Evolutionary conservation across 306 rosid genomes (phyloP).

Genomic region (Glycine tomentella): DNA sequence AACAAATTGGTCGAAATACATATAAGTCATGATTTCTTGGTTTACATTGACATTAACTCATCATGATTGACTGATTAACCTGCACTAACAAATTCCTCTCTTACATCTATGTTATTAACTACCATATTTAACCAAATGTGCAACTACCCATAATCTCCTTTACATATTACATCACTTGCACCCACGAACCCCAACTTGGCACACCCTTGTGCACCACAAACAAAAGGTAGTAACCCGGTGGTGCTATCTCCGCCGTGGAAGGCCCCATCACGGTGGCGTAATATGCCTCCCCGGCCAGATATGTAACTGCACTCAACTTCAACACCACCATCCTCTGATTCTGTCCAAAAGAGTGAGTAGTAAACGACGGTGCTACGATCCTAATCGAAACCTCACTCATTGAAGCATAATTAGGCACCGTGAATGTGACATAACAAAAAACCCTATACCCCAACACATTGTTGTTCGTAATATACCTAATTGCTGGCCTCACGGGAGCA

Average conservation of each 20-base stretch:
- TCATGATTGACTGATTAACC: not conserved
- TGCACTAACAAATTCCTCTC: not conserved
- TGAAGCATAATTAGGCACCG: conserved; percentile 34
- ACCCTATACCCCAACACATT: conserved; percentile 47
- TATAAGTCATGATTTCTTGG: not conserved
- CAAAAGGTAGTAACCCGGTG: conserved; percentile 70
- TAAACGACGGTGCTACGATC: conserved; percentile 72
- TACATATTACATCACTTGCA: conserved; percentile 52
- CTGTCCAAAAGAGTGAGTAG: conserved; percentile 73
- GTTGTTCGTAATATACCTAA: conserved; percentile 32
- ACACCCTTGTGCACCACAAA: conserved; percentile 67
- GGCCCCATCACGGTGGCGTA: conserved; percentile 62
- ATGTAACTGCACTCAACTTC: conserved; percentile 47
- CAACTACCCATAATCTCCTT: not conserved
- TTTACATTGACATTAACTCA: not conserved
- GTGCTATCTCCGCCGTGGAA: conserved; percentile 63
- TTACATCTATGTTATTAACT: too few species aligned
- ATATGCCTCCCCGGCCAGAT: conserved; percentile 36
- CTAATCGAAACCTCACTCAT: conserved; percentile 57
- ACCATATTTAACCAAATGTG: not conserved
- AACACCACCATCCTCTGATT: conserved; percentile 81
- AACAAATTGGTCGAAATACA: too few species aligned
- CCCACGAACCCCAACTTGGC: conserved; percentile 75
- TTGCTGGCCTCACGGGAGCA: conserved; percentile 49
- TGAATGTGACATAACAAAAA: conserved; percentile 49